A percentile compares a stretch with the other conserved stretches of the same genome.
Conservation (phyloP, 2,329 filamentous ascomycete species). For the Microdochium paspali region DNA sequence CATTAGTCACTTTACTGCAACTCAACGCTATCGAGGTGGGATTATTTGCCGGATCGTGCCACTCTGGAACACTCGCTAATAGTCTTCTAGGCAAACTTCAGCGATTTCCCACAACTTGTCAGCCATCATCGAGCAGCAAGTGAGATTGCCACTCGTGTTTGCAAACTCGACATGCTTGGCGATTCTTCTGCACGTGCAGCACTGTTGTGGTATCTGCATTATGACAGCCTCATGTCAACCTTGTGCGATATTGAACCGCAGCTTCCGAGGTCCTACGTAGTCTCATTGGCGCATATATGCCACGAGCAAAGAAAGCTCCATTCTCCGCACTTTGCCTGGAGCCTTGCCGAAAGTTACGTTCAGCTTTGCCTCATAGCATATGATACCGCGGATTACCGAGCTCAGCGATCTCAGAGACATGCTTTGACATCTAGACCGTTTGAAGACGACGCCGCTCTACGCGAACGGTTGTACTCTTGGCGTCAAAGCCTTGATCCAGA, state of each 20-base stretch:
- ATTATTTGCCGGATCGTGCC: conserved; percentile 6
- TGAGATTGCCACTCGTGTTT: conserved; percentile 58
- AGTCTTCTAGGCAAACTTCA: conserved; percentile 68
- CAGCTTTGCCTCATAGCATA: conserved; percentile 63
- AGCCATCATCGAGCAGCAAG: conserved; percentile 87
- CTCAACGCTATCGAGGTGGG: conserved; percentile 86
- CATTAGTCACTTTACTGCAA: conserved; percentile 79
- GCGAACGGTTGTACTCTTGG: too few species aligned
- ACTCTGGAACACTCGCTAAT: conserved; percentile 2
- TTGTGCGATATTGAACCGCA: conserved; percentile 37
- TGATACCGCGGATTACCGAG: conserved; percentile 73
- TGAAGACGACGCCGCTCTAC: too few species aligned
- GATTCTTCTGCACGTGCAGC: neutral
- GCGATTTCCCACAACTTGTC: conserved; percentile 90
- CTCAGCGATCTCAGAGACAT: conserved; percentile 54
- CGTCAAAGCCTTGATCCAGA: conserved; percentile 48
- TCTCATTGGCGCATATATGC: conserved; percentile 53
- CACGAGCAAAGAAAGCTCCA: conserved; percentile 45
- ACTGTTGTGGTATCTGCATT: conserved; percentile 80
- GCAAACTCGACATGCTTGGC: neutral
- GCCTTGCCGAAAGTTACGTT: conserved; percentile 58
- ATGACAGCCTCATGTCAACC: conserved; percentile 53
- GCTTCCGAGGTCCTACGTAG: conserved; percentile 72
- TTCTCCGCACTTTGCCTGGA: conserved; percentile 54
- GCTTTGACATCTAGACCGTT: too few species aligned